phyloP scores from a whole-genome alignment of 2,329 filamentous ascomycete genomes.

The Davidsoniella virescens region DNA sequence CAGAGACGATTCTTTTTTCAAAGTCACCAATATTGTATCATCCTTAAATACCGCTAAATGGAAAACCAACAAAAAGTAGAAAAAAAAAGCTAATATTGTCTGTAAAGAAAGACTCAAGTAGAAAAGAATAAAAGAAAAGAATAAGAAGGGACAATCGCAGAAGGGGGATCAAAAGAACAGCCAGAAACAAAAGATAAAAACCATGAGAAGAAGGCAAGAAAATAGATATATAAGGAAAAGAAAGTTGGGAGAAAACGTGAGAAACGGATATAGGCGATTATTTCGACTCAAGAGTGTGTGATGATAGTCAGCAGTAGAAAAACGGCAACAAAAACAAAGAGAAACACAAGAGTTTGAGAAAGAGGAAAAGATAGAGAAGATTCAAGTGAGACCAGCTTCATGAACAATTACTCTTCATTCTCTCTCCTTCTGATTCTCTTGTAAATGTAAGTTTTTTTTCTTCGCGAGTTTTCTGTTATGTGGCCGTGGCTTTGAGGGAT shows the following conservation, averaged over 20 bases:
- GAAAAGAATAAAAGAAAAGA: neutral
- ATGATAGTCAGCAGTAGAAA: neutral
- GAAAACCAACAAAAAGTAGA: too few species aligned
- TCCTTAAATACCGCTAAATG: too few species aligned
- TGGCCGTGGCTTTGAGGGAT: too few species aligned
- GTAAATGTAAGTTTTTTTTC: too few species aligned
- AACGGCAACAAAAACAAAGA: neutral
- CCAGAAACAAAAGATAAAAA: conserved; percentile 5
- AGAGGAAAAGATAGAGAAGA: conserved; percentile 10
- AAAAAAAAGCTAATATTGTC: too few species aligned
- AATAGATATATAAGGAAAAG: neutral
- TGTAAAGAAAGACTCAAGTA: conserved; percentile 13
- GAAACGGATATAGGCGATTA: neutral
- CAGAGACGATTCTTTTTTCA: too few species aligned
- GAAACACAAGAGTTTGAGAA: conserved; percentile 7
- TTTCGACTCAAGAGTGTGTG: too few species aligned
- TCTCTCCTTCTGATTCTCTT: too few species aligned
- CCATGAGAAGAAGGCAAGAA: neutral
- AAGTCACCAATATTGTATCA: too few species aligned
- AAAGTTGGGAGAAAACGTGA: neutral
- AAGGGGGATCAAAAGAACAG: conserved; percentile 8
- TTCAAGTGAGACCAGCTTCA: too few species aligned
- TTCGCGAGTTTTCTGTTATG: too few species aligned
- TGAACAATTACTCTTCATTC: too few species aligned
- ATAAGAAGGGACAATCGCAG: conserved; percentile 6